Conservation (phyloP, 495 filamentous ascomycete species). For the Cercophora sp. region DNA sequence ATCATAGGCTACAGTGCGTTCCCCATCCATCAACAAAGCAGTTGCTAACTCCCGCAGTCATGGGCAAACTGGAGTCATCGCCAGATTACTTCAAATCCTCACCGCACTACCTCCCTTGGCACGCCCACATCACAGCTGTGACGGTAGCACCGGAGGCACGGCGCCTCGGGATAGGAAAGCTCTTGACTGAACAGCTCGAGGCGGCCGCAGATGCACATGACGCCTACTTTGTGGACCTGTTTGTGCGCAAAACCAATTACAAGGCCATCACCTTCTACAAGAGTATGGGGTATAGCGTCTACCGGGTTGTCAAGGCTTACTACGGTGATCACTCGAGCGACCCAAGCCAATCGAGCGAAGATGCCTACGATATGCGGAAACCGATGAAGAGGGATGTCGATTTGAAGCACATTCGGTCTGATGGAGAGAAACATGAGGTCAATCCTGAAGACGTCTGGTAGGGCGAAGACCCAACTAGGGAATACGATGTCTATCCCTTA, state of each 20-base stretch:
- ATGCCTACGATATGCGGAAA: conserved; percentile 97
- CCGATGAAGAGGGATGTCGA: conserved; percentile 79
- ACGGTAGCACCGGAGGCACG: conserved; percentile 86
- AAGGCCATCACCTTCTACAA: conserved; percentile 85
- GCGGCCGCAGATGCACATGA: conserved; percentile 71
- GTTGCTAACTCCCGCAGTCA: conserved; percentile 53
- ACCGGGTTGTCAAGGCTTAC: conserved; percentile 81
- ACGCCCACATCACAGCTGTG: conserved; percentile 94
- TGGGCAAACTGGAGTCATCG: conserved; percentile 92
- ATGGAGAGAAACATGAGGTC: conserved; percentile 80
- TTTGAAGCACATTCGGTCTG: conserved; percentile 68
- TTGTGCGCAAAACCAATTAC: conserved; percentile 82
- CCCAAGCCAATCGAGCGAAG: conserved; percentile 60
- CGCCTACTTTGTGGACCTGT: conserved; percentile 94
- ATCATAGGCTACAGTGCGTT: conserved; percentile 82
- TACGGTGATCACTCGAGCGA: conserved; percentile 73
- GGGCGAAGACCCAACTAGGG: no score
- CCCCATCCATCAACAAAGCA: background rate
- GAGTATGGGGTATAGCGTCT: conserved; percentile 85
- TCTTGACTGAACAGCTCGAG: conserved; percentile 75
- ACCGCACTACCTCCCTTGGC: conserved; percentile 90
- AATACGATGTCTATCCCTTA: no score
- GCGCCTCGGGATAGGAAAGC: conserved; percentile 77
- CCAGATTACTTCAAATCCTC: conserved; percentile 65
- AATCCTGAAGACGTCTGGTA: conserved; percentile 80